Evolutionary conservation across 257 asterid genomes (phyloP).

Genomic region (Nicotiana tabacum): DNA sequence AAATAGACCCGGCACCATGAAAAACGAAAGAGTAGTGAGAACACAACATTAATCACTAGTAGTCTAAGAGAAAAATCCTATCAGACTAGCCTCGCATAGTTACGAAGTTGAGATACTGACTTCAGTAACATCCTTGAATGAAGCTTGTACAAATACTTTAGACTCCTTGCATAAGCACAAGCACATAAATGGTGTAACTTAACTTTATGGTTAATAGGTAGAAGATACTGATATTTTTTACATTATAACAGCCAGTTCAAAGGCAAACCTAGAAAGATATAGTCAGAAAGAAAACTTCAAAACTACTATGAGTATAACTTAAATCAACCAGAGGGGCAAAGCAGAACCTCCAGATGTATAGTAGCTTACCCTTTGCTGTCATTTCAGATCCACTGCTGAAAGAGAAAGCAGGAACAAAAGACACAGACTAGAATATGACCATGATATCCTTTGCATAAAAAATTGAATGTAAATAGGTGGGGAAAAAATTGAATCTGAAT

Average conservation of each 20-base stretch:
- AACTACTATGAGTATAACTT: neutral
- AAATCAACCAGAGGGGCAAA: neutral
- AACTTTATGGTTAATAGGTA: neutral
- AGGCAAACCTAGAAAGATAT: neutral
- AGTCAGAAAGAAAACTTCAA: neutral
- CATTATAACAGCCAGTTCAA: neutral
- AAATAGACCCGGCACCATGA: too few species aligned
- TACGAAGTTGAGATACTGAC: neutral
- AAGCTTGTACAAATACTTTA: neutral
- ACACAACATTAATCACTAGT: too few species aligned
- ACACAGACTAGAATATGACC: neutral
- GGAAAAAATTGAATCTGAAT: neutral
- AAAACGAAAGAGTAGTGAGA: too few species aligned
- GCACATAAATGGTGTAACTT: neutral
- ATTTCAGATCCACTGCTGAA: neutral
- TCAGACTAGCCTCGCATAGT: too few species aligned
- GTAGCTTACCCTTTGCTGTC: neutral
- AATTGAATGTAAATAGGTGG: neutral
- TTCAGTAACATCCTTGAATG: neutral
- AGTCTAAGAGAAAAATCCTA: too few species aligned
- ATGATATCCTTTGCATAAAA: neutral
- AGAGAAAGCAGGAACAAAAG: neutral
- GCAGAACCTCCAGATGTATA: neutral
- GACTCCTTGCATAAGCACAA: neutral
- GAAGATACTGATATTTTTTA: neutral